phyloP scores from a whole-genome alignment of 2,329 filamentous ascomycete genomes.

The Fusarium longipes region DNA sequence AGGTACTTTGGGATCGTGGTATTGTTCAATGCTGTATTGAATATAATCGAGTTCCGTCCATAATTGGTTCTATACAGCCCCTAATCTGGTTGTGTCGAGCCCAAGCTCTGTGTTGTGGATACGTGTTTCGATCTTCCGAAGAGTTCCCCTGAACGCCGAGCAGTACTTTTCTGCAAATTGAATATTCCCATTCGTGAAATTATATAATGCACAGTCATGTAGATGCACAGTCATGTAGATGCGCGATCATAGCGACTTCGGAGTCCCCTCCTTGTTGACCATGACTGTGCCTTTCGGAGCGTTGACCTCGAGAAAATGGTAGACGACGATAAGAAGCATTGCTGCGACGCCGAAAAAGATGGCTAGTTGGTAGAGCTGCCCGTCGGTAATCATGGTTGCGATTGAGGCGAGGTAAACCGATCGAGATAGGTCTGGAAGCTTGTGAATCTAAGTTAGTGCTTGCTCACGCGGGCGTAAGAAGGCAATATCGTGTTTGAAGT shows the following conservation, averaged over 20 bases:
- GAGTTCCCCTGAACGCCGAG: constrained; percentile 37
- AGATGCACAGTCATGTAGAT: constrained; percentile 23
- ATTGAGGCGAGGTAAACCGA: constrained; percentile 10
- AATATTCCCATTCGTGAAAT: constrained; percentile 18
- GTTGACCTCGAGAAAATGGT: constrained; percentile 97
- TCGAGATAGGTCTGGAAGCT: constrained; percentile 21
- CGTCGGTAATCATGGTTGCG: constrained; percentile 90
- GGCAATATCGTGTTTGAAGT: background rate
- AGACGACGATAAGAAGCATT: constrained; percentile 92
- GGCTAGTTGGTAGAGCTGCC: constrained; percentile 88
- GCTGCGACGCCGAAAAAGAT: constrained; percentile 90
- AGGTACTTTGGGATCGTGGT: background rate
- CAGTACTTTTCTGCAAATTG: constrained; percentile 28
- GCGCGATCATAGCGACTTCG: constrained; percentile 34
- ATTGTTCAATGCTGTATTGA: constrained; percentile 4
- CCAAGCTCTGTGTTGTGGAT: constrained; percentile 6
- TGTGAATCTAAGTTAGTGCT: constrained; percentile 19
- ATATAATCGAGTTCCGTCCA: constrained; percentile 3
- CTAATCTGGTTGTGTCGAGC: constrained; percentile 10
- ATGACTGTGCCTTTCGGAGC: constrained; percentile 53
- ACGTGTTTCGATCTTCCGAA: constrained; percentile 14
- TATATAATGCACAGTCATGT: constrained; percentile 24
- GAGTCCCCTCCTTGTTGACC: constrained; percentile 17
- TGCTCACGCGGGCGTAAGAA: background rate
- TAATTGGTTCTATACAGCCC: background rate